phyloP scores from a whole-genome alignment of 169 alveolate species.

The Sarcocystis neurona region DNA sequence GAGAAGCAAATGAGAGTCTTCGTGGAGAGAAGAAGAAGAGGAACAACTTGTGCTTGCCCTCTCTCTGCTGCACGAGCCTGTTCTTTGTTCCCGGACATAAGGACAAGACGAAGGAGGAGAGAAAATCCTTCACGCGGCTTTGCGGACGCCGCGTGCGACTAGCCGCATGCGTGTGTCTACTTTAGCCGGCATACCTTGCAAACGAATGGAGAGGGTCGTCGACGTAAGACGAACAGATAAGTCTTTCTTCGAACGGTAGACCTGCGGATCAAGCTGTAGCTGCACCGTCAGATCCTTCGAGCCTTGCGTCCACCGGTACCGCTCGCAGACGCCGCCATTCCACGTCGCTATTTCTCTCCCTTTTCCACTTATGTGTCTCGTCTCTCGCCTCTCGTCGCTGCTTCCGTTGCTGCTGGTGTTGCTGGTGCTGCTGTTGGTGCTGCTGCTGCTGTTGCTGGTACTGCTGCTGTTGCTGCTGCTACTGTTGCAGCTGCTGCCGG shows the following conservation, averaged over 20 bases:
- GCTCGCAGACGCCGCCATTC: conserved; percentile 53
- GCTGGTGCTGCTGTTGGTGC: neutral
- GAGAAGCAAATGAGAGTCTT: too few relatives aligned
- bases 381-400: neutral
- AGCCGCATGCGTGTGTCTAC: too few relatives aligned
- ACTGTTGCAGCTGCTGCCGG: neutral
- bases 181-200: neutral
- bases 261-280: neutral
- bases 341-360: conserved; percentile 16
- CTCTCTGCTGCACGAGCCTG: too few relatives aligned
- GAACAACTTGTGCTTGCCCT: too few relatives aligned
- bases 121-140: too few relatives aligned
- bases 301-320: conserved; percentile 58
- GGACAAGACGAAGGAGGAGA: too few relatives aligned
- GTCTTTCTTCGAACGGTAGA: neutral
- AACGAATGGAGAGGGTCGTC: neutral
- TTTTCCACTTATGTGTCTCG: neutral
- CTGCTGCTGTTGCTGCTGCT: neutral
- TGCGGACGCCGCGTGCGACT: too few relatives aligned
- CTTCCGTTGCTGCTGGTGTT: neutral
- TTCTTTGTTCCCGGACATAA: too few relatives aligned
- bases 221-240: neutral
- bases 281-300: conserved; percentile 54
- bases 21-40: too few relatives aligned
- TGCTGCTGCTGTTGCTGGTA: neutral